Base-by-base conservation (phyloP, 768 basidiomycete species). In the Gelatoporia subvermispora region DNA sequence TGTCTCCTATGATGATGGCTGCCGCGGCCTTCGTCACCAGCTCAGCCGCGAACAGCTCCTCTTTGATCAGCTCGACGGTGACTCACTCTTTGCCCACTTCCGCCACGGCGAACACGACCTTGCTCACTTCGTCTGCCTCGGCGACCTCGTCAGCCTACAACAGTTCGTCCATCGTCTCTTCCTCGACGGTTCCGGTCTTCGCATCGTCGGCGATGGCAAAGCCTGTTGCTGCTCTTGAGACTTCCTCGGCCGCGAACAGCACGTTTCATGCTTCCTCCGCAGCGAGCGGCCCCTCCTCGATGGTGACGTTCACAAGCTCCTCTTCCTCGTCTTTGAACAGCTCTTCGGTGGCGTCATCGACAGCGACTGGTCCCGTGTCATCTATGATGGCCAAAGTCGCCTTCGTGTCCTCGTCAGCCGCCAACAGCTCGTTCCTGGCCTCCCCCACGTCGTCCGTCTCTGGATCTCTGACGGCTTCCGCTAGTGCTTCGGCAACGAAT, bases 291-390 rank as follows among this genome's bases (percentile, higher is more conserved):
- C 21, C 23, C 22, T 11, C 25, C 16, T 25, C 38, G 11, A 22
- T n/a, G 21, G 25, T 24, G 7, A 28, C 9, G 18, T 5, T 17
- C 36, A 42, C 17, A 41, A 39, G 9, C 28, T 50, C 11, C 47
- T 48, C 11, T 47, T 51, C 18, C 47, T 52, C 48, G 48, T 49
- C 36, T 56, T 42, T 42, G 49, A 57, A 22, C 49, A 9, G 17
- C 16, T 46, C 50, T 31, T 21, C 24, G 13, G 34, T 35, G 8
- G 22, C 17, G 5, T 22, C 45, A 7, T 39, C 48, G 2, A 20
- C 41, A 13, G 25, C 41, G 41, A 47, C 47, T 9, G 45, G 22
- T 20, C 20, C 28, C 20, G 18, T 41, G 28, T 43, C 49, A 2
- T 11, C 35, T n/a, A 31, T 34, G 7, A 43, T 44, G 16, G 38